These are phyloP conservation scores for Retiboletus flavoniger DNA, from an alignment of 1,284 basidiomycete genomes.

Conservation along the genomic window DNA sequence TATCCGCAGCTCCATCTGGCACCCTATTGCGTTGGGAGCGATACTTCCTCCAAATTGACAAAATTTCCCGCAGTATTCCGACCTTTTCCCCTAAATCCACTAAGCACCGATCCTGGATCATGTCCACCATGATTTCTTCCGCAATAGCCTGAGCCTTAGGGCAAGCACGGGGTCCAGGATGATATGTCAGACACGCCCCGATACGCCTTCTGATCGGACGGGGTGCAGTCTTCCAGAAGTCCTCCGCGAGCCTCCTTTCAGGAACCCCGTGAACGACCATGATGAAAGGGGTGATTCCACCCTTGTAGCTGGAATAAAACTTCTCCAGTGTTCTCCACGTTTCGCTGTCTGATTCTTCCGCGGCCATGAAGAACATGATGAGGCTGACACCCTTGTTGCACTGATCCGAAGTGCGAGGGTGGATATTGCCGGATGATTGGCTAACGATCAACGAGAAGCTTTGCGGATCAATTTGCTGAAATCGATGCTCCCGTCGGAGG, in stretches of 20 bases:
- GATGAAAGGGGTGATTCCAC: constrained; percentile 20
- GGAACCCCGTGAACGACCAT: constrained; percentile 20
- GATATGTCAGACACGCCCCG: constrained; percentile 13
- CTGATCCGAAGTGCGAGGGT: neutral
- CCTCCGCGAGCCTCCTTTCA: constrained; percentile 14
- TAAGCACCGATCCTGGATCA: constrained; percentile 16
- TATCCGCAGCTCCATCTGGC: neutral
- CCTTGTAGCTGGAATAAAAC: constrained; percentile 19
- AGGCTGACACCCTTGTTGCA: constrained; percentile 10
- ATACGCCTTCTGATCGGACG: constrained; percentile 11
- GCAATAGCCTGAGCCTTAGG: constrained; percentile 10
- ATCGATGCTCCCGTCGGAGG: constrained; percentile 14
- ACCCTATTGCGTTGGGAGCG: constrained; percentile 14
- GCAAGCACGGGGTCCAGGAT: constrained; percentile 15
- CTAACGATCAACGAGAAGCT: neutral
- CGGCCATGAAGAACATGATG: constrained; percentile 18
- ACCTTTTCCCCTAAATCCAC: constrained; percentile 22
- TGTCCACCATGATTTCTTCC: constrained; percentile 12
- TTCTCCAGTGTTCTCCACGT: constrained; percentile 17
- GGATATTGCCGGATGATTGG: constrained; percentile 3
- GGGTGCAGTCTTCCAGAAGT: constrained; percentile 21
- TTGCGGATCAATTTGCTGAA: constrained; percentile 21
- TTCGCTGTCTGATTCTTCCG: constrained; percentile 6
- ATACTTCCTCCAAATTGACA: constrained; percentile 25
- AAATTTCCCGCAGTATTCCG: constrained; percentile 20